Evolutionary conservation across 2,329 filamentous ascomycete species (phyloP).

Genomic region (Botrytis deweyae): DNA sequence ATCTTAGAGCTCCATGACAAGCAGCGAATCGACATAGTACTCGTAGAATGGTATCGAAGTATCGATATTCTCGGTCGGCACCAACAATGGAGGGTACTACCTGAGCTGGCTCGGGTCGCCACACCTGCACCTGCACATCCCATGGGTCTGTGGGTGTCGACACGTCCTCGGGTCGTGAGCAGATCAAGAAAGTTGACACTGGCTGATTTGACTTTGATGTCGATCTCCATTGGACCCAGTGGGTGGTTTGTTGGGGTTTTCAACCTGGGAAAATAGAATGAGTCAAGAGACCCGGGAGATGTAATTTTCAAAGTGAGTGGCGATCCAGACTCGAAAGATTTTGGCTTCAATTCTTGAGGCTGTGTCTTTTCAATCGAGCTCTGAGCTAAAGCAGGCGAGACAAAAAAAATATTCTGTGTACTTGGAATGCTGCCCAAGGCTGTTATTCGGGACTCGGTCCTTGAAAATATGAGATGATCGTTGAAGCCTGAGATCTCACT

Average conservation of each 20-base stretch:
- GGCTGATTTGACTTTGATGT: not conserved
- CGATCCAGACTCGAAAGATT: too few relatives aligned
- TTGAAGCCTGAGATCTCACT: too few relatives aligned
- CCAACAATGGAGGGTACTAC: conserved; percentile 36
- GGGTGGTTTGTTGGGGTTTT: not conserved
- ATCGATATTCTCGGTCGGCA: conserved; percentile 20
- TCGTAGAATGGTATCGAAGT: not conserved
- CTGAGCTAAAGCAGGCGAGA: too few relatives aligned
- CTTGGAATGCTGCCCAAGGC: too few relatives aligned
- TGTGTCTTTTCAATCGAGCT: too few relatives aligned
- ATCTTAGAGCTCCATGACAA: conserved; percentile 35
- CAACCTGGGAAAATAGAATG: too few relatives aligned
- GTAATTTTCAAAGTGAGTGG: too few relatives aligned
- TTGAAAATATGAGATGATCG: too few relatives aligned
- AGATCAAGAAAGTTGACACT: not conserved
- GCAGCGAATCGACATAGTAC: conserved; percentile 41
- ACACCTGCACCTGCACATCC: not conserved
- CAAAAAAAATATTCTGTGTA: too few relatives aligned
- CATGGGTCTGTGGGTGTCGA: not conserved
- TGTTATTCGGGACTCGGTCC: too few relatives aligned
- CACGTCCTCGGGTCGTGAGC: not conserved
- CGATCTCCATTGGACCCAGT: not conserved
- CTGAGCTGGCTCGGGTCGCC: not conserved
- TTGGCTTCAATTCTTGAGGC: too few relatives aligned
- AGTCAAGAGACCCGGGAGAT: too few relatives aligned